These are phyloP conservation scores for Ceriops decandra DNA, from an alignment of 345 rosid genomes.

Conservation along the genomic window DNA sequence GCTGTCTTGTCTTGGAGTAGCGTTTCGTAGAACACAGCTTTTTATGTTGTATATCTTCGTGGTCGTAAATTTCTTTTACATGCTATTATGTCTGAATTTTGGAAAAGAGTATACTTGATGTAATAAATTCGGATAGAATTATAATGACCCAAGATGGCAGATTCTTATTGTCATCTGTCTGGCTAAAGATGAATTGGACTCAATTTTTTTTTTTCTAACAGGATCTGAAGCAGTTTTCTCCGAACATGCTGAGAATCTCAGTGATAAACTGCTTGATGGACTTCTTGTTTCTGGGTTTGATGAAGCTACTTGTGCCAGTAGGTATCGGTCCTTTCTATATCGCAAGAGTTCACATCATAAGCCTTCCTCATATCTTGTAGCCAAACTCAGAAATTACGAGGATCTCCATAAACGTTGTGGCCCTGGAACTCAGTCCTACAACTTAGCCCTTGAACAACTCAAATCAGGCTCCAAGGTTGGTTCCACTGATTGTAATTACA, in stretches of 20 bases:
- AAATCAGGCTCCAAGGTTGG: constrained; percentile 10
- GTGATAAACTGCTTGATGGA: constrained; percentile 24
- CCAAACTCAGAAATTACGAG: constrained; percentile 23
- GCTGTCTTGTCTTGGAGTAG: too few relatives aligned
- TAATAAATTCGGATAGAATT: background rate
- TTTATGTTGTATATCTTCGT: too few relatives aligned
- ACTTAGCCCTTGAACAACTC: constrained; percentile 15
- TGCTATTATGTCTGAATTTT: too few relatives aligned
- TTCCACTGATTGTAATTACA: constrained; percentile 18
- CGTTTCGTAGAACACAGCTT: too few relatives aligned
- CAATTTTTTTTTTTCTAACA: background rate
- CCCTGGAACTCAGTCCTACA: constrained; percentile 18
- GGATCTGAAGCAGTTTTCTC: constrained; percentile 1
- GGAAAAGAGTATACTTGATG: background rate
- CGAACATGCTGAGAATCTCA: background rate
- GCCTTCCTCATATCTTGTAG: constrained; percentile 28
- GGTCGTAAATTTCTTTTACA: too few relatives aligned
- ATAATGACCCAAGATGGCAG: background rate
- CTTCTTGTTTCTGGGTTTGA: constrained; percentile 27
- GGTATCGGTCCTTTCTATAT: constrained; percentile 16
- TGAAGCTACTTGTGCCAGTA: constrained; percentile 16
- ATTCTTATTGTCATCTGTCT: background rate
- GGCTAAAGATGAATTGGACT: background rate
- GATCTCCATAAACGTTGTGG: constrained; percentile 24
- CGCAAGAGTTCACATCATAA: constrained; percentile 15